Evolutionary conservation across 106 monocot genomes (phyloP).

Genomic region (Phalaenopsis aphrodite): DNA sequence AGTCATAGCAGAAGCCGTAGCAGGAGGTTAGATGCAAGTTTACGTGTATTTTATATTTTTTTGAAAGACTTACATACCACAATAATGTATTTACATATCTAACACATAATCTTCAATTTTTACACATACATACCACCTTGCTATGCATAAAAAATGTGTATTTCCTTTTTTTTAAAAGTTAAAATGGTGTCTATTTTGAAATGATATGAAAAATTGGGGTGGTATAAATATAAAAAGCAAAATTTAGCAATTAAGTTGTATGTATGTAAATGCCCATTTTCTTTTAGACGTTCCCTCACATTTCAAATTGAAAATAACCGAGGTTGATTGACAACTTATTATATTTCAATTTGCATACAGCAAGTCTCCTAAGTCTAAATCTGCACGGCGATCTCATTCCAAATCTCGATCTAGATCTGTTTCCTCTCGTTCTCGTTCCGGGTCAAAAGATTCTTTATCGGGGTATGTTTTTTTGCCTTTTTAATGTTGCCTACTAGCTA

Average conservation of each 20-base stretch:
- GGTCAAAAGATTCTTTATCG: constrained; percentile 6
- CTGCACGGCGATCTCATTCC: constrained; percentile 8
- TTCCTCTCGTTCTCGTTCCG: constrained; percentile 14
- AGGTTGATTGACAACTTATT: background rate
- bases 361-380: constrained; percentile 21
- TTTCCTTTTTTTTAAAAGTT: too few relatives aligned
- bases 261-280: too few relatives aligned
- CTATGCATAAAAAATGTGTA: too few relatives aligned
- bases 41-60: background rate
- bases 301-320: background rate
- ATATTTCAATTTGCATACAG: background rate
- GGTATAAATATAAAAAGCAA: too few relatives aligned
- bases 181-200: too few relatives aligned
- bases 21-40: constrained; percentile 12
- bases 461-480: constrained; percentile 9
- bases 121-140: too few relatives aligned
- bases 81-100: too few relatives aligned
- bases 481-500: background rate
- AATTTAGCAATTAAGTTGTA: too few relatives aligned
- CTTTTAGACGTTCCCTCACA: too few relatives aligned
- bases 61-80: too few relatives aligned
- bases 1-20: background rate
- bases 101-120: too few relatives aligned
- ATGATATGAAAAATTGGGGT: too few relatives aligned
- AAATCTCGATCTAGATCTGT: constrained; percentile 12